Evolutionary conservation across 2,329 filamentous ascomycete species (phyloP), one percentile per base, ranked within the genome.

Genomic region (Ophiosphaerella narmari): DNA sequence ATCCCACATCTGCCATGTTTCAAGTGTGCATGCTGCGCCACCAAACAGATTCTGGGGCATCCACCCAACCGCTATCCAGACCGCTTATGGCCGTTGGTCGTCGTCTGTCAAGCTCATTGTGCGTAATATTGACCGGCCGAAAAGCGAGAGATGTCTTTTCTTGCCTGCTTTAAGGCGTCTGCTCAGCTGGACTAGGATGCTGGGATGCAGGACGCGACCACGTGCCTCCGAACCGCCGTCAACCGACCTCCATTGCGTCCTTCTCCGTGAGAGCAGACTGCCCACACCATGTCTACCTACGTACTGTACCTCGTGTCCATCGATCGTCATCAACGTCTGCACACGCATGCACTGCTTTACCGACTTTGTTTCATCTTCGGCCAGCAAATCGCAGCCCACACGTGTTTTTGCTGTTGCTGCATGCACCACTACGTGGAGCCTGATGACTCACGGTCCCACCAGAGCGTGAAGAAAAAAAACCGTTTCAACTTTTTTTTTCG

Each of bases 11-110:
- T 54, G 46, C 57, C 47, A 46, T 65, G 68, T 72, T 72, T 71
- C 65, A 66, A 60, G 61, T 54, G 50, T 66, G 62, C 67, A 65
- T 54, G 26, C 67, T 68, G 68, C 65, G 68, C 68, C 70, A 70
- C 50, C 50, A 59, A 58, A 63, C 55, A 56, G 50, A 52, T 50
- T 43, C 48, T 48, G 57, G 57, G 58, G 57, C 66, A 59, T 50
- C 18, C 40, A 61, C 44, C 38, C 53, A 59, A 47, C 42, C 43
- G 40, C 46, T 43, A 52, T 57, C 47, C 53, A 47, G 46, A 51
- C 50, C 65, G 61, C 59, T 32, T 66, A 62, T 69, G 65, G 68
- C 63, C 65, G 59, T 52, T 59, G 60, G 55, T 57, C 60, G 47
- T 59, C 54, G 23, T 48, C 34, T 21, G 51, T 37, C 50, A 46